A percentile compares a stretch with the other conserved stretches of the same genome.
Evolutionary conservation across 805 yeast genomes (phyloP).

Genomic region (Starmerella tilneyi): DNA sequence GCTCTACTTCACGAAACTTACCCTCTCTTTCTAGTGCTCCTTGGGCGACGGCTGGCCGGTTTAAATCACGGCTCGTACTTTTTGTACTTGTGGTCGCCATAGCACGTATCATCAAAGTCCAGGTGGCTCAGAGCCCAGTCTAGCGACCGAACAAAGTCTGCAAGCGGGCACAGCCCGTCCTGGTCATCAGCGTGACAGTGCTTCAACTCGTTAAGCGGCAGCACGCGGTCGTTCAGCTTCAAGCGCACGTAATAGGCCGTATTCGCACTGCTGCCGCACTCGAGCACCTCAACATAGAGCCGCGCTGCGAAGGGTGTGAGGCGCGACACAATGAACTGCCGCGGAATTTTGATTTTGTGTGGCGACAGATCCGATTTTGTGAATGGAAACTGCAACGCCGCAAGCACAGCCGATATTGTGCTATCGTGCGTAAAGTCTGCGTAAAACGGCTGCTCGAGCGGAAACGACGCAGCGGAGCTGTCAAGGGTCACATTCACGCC

Average conservation of each 20-base stretch:
- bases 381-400: constrained; percentile 50
- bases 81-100: constrained; percentile 17
- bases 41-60: too few species aligned
- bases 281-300: constrained; percentile 34
- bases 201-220: constrained; percentile 31
- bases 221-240: constrained; percentile 33
- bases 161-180: constrained; percentile 31
- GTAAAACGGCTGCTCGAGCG: constrained; percentile 44
- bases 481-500: constrained; percentile 41
- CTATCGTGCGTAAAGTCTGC: constrained; percentile 70
- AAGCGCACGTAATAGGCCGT: constrained; percentile 27
- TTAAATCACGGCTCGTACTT: constrained; percentile 9
- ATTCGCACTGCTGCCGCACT: constrained; percentile 27
- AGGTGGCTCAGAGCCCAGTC: constrained; percentile 25
- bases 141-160: constrained; percentile 27
- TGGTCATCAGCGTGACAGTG: constrained; percentile 28
- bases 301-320: constrained; percentile 37
- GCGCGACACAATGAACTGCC: constrained; percentile 34
- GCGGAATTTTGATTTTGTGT: constrained; percentile 36
- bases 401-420: constrained; percentile 48
- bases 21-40: too few species aligned
- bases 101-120: constrained; percentile 30
- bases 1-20: too few species aligned
- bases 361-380: constrained; percentile 38
- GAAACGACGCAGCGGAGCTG: constrained; percentile 29